phyloP scores from a whole-genome alignment of 225 moss, liverwort and hornwort genomes.

The Neckera pumila region DNA sequence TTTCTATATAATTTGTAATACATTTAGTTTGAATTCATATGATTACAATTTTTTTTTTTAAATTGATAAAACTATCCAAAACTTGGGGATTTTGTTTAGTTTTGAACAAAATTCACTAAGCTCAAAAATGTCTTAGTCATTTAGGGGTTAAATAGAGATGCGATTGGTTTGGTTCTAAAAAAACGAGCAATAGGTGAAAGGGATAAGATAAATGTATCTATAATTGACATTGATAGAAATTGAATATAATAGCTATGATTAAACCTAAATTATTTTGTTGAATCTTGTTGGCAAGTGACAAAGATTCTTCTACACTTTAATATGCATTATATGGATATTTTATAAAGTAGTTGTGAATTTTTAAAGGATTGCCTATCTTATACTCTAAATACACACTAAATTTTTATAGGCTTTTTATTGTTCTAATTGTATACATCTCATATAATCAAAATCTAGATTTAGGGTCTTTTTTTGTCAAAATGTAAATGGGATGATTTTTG shows the following conservation, averaged over 20 bases:
- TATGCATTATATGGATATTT: accelerated
- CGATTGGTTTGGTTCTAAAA: not conserved
- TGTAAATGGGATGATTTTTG: no score
- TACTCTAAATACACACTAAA: not conserved
- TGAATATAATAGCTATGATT: not conserved
- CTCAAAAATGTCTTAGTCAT: not conserved
- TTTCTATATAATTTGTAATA: not conserved
- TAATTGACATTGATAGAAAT: not conserved
- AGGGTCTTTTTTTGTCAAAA: not conserved
- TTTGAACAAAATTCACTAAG: not conserved
- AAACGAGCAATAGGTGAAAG: not conserved
- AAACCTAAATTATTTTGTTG: not conserved
- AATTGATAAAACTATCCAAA: no score
- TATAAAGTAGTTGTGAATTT: not conserved
- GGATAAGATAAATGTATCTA: not conserved
- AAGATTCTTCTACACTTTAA: not conserved
- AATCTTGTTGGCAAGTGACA: not conserved
- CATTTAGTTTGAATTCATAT: not conserved
- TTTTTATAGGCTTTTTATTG: not conserved
- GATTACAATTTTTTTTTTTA: no score
- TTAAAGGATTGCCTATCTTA: not conserved
- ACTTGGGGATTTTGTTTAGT: not conserved
- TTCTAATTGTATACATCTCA: not conserved
- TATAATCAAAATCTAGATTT: not conserved
- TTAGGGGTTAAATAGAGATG: not conserved